These are phyloP conservation scores for Leptodontidium sp. DNA, from an alignment of 2,329 filamentous ascomycete genomes.

Conservation along the genomic window DNA sequence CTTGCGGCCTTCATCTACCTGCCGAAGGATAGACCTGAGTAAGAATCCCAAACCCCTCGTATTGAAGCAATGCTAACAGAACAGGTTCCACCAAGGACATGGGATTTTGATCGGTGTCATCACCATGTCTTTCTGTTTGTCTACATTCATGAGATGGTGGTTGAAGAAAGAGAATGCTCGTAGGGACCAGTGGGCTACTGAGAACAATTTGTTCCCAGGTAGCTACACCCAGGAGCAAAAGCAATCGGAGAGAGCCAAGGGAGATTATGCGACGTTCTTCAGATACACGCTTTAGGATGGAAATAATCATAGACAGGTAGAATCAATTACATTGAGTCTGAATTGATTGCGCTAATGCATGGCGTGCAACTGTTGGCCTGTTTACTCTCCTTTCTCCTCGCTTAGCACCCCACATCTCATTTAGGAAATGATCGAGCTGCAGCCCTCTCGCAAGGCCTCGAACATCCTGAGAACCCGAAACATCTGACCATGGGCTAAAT, in stretches of 20 bases:
- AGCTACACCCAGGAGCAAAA: slow-evolving; percentile 24
- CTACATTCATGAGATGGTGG: slow-evolving; percentile 20
- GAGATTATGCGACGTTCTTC: slow-evolving; percentile 27
- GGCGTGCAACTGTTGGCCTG: neutral
- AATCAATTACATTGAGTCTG: no score
- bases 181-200: slow-evolving; percentile 24
- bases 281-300: slow-evolving; percentile 21
- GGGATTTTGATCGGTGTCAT: slow-evolving; percentile 22
- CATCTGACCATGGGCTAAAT: neutral
- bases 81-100: slow-evolving; percentile 28
- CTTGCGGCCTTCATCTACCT: slow-evolving; percentile 59
- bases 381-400: neutral
- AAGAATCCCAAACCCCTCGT: neutral
- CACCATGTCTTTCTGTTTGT: slow-evolving; percentile 21
- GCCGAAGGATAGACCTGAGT: slow-evolving; percentile 47
- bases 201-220: slow-evolving; percentile 17
- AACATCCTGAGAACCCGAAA: neutral
- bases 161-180: slow-evolving; percentile 20
- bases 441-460: neutral
- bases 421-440: neutral
- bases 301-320: no score
- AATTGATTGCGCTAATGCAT: neutral
- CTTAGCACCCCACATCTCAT: neutral
- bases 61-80: neutral
- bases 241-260: slow-evolving; percentile 13